Percentiles rank a stretch among this genome's conserved stretches.
Evolutionary conservation across 768 basidiomycete species (phyloP).

Genomic region (Suillus fuscotomentosus): DNA sequence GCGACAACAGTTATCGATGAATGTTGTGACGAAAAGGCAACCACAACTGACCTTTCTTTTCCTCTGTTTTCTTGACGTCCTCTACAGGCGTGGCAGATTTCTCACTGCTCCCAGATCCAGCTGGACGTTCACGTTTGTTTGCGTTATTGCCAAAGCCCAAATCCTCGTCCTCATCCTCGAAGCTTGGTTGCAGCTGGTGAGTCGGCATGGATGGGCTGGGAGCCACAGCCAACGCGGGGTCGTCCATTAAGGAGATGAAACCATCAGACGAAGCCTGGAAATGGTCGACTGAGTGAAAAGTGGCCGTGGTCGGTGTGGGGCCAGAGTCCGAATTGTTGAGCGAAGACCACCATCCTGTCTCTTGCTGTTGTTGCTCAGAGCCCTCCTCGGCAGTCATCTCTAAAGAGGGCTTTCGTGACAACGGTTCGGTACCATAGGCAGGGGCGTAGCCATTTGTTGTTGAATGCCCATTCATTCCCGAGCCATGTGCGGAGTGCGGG

Average conservation of each 20-base stretch:
- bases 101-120: constrained; percentile 24
- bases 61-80: constrained; percentile 18
- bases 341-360: constrained; percentile 64
- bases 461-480: constrained; percentile 21
- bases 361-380: constrained; percentile 37
- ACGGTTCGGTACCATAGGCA: constrained; percentile 32
- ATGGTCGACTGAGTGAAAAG: constrained; percentile 58
- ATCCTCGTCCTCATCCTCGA: constrained; percentile 75
- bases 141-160: constrained; percentile 85
- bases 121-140: constrained; percentile 34
- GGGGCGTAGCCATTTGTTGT: constrained; percentile 38
- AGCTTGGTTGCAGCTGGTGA: constrained; percentile 11
- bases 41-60: constrained; percentile 30
- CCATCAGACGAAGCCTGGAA: constrained; percentile 46
- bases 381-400: constrained; percentile 30
- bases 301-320: constrained; percentile 67
- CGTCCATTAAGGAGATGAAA: constrained; percentile 85
- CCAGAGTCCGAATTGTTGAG: constrained; percentile 36
- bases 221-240: constrained; percentile 42
- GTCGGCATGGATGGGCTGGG: constrained; percentile 19
- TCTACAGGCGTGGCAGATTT: constrained; percentile 17
- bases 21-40: not conserved
- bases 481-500: constrained; percentile 27
- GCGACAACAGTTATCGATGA: constrained; percentile 5
- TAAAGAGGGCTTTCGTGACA: constrained; percentile 26